Conservation (phyloP, 2,329 filamentous ascomycete genomes). For the Cladosporium sp. region DNA sequence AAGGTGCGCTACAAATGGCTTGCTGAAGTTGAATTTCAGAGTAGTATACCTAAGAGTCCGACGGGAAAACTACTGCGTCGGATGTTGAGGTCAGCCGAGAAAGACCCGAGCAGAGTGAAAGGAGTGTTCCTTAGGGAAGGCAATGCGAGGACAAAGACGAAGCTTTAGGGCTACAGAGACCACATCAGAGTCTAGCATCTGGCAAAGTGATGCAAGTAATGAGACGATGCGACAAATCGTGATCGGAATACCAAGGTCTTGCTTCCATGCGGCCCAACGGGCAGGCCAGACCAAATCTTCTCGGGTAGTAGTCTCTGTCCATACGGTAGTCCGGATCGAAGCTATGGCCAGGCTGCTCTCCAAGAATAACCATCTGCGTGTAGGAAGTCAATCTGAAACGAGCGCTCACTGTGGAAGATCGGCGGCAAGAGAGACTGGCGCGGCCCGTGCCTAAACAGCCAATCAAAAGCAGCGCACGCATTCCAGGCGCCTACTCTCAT, state of each 20-base stretch:
- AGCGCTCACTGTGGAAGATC: background rate
- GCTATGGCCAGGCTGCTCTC: background rate
- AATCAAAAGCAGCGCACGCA: background rate
- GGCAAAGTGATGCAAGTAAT: no score
- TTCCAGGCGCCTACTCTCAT: background rate
- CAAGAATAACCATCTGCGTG: background rate
- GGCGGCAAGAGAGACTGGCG: background rate
- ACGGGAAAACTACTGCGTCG: background rate
- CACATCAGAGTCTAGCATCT: no score
- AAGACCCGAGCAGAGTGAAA: background rate
- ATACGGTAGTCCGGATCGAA: no score
- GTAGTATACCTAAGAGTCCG: slow-evolving; percentile 8
- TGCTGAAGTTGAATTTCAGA: slow-evolving; percentile 57
- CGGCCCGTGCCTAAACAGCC: background rate
- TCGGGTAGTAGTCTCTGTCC: no score
- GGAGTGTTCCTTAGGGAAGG: background rate
- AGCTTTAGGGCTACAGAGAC: no score
- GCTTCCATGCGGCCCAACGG: no score
- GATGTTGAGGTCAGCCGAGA: slow-evolving; percentile 4
- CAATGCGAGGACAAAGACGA: no score
- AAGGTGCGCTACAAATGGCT: slow-evolving; percentile 69
- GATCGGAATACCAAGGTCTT: no score
- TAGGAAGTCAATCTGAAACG: background rate
- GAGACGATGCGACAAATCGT: no score
- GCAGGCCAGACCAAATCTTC: no score